A percentile compares a stretch with the other conserved stretches of the same genome.
phyloP scores from a whole-genome alignment of 2,329 filamentous ascomycete species.

The Penicillium sp. region DNA sequence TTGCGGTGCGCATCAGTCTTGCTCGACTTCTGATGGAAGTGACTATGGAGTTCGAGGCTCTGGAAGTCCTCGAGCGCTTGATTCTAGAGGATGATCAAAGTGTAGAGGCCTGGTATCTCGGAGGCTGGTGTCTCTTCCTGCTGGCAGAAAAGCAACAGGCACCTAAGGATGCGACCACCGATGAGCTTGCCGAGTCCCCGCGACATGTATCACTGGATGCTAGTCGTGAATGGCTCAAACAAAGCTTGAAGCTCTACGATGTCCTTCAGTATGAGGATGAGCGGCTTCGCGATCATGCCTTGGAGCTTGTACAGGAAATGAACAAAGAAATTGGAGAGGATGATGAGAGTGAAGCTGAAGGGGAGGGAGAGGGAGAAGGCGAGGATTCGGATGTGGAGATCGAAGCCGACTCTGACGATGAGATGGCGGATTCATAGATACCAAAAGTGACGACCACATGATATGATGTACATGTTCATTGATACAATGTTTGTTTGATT shows the following conservation, averaged over 20 bases:
- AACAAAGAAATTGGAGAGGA: constrained; percentile 57
- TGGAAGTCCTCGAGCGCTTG: constrained; percentile 74
- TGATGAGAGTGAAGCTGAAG: constrained; percentile 48
- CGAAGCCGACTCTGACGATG: constrained; percentile 46
- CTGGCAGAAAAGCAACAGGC: constrained; percentile 43
- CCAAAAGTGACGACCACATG: constrained; percentile 14
- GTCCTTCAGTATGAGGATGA: constrained; percentile 63
- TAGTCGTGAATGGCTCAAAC: constrained; percentile 72
- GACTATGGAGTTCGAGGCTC: constrained; percentile 72
- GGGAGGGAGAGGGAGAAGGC: constrained; percentile 47
- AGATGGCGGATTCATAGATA: constrained; percentile 46
- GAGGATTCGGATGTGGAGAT: constrained; percentile 46
- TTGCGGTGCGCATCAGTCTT: constrained; percentile 73
- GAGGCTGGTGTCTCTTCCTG: constrained; percentile 83
- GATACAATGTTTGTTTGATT: constrained; percentile 14
- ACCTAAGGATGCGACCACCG: constrained; percentile 28
- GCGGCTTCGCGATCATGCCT: constrained; percentile 37
- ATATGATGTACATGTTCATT: constrained; percentile 21
- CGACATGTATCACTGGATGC: constrained; percentile 60
- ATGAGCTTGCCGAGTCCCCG: constrained; percentile 40
- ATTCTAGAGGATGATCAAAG: constrained; percentile 84
- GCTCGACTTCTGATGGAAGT: constrained; percentile 82
- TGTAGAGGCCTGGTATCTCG: constrained; percentile 93
- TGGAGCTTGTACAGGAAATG: constrained; percentile 45
- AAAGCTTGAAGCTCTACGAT: constrained; percentile 69